These are phyloP conservation scores for Trametes villosa DNA, from an alignment of 768 basidiomycete species.

Conservation along the genomic window DNA sequence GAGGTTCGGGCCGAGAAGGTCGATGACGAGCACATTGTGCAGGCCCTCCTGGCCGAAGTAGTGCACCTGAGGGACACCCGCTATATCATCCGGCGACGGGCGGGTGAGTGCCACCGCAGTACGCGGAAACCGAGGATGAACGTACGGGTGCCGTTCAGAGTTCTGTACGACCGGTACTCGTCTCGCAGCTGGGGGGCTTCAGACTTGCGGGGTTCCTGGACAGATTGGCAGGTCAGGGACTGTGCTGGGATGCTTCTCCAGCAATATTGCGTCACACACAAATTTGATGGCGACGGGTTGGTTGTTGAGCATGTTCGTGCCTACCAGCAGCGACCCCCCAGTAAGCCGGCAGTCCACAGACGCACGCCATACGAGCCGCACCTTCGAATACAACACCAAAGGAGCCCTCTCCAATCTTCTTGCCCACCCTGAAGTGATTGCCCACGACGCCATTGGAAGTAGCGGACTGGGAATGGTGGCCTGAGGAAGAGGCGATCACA, in stretches of 20 bases:
- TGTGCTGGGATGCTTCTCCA: neutral
- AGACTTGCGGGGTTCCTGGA: slow-evolving; percentile 92
- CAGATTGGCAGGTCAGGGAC: neutral
- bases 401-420: slow-evolving; percentile 99
- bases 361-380: slow-evolving; percentile 40
- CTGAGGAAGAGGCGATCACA: slow-evolving; percentile 79
- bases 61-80: slow-evolving; percentile 96
- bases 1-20: slow-evolving; percentile 94
- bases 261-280: slow-evolving; percentile 52
- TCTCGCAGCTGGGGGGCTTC: slow-evolving; percentile 98
- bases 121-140: slow-evolving; percentile 26
- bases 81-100: slow-evolving; percentile 46
- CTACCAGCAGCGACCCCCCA: slow-evolving; percentile 44
- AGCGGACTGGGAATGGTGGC: slow-evolving; percentile 61
- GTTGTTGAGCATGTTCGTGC: slow-evolving; percentile 82
- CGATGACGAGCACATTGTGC: slow-evolving; percentile 94
- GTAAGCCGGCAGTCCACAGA: neutral
- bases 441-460: slow-evolving; percentile 77
- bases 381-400: slow-evolving; percentile 98
- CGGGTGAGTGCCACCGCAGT: neutral
- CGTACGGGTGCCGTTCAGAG: slow-evolving; percentile 87
- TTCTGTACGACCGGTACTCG: slow-evolving; percentile 97
- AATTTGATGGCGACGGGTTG: slow-evolving; percentile 97
- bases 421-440: slow-evolving; percentile 85
- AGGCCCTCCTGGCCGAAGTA: slow-evolving; percentile 99